Evolutionary conservation across 805 yeast genomes (phyloP).

Genomic region (Cyberlindnera nakhonratchasimensis): DNA sequence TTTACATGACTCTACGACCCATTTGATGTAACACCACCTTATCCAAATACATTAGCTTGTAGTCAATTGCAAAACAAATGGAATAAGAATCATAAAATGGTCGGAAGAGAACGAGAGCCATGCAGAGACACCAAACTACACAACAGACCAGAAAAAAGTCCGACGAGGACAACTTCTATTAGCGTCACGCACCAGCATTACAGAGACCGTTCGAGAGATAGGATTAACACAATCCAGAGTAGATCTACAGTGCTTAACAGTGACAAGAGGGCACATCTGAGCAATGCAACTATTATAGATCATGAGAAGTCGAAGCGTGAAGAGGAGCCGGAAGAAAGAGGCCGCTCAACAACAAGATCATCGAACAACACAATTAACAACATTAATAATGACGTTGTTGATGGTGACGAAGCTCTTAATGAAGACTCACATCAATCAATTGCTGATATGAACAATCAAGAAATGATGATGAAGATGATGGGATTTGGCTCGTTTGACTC

Average conservation of each 20-base stretch:
- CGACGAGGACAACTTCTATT: constrained; percentile 3
- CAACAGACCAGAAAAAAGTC: constrained; percentile 8
- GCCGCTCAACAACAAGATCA: constrained; percentile 1
- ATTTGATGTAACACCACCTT: no score
- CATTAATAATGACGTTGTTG: no score
- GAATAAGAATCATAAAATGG: background rate
- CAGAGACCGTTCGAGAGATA: constrained; percentile 16
- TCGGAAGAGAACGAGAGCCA: constrained; percentile 1
- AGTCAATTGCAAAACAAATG: background rate
- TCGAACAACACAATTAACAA: no score
- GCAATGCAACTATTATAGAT: no score
- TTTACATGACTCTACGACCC: no score
- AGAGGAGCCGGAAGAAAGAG: constrained; percentile 9
- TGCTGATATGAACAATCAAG: constrained; percentile 26
- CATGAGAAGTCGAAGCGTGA: background rate
- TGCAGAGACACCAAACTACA: background rate
- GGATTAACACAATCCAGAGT: no score
- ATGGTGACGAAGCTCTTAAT: constrained; percentile 12
- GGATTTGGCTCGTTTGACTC: constrained; percentile 55
- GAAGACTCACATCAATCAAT: constrained; percentile 20
- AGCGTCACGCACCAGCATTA: no score
- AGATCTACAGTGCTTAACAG: no score
- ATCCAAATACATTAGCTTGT: no score
- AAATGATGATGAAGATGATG: constrained; percentile 44
- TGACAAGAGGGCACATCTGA: no score